Evolutionary conservation across 495 filamentous ascomycete genomes (phyloP), one percentile per base, ranked within the genome.

Genomic region (Neurospora africana): DNA sequence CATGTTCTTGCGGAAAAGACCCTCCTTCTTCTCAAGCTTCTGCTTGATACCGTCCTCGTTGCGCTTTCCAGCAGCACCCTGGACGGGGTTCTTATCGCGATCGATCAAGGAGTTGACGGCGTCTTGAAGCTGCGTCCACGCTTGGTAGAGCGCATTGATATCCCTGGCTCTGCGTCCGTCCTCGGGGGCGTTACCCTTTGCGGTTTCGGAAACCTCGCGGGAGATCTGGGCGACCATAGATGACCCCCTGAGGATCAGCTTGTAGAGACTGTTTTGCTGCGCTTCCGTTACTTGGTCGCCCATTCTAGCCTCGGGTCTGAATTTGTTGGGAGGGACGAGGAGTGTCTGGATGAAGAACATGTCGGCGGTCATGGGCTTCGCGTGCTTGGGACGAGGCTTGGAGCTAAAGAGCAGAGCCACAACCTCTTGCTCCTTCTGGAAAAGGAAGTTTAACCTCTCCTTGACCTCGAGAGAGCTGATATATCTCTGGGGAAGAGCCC

Each of bases 1-100:
- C 95, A 99, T 98, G 83, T 99, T 97, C 86, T 95, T 98, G 75
- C 96, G 86, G 85, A 99, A 98, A 68, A 99, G 83, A 67, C 96
- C 96, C 78, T 99, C 96, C 82, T 99, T 99, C 86, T 98, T 98
- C 82, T 99, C 96, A 19, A 99, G 87, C 76, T 93, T 91, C 78
- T 99, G 96, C 82, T 98, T 99, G 81, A 99, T 96, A 72, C 96
- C 96, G 44, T 93, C 90, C 72, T 92, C 89, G 61, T 90, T 89
- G 68, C 86, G 82, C 77, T 87, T 87, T 5, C 85, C 91, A 9
- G 92, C 92, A 5, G 86, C 82, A 10, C 94, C 94, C 53, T 89
- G 88, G 13, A 93, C 83, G 15, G 92, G 91, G 79, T 92, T 97
- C 73, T 92, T 89, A 76, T 97, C 89, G 35, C 89, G 85, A 79